phyloP scores from a whole-genome alignment of 1,284 basidiomycete genomes.

The Apiotrichum sp. region DNA sequence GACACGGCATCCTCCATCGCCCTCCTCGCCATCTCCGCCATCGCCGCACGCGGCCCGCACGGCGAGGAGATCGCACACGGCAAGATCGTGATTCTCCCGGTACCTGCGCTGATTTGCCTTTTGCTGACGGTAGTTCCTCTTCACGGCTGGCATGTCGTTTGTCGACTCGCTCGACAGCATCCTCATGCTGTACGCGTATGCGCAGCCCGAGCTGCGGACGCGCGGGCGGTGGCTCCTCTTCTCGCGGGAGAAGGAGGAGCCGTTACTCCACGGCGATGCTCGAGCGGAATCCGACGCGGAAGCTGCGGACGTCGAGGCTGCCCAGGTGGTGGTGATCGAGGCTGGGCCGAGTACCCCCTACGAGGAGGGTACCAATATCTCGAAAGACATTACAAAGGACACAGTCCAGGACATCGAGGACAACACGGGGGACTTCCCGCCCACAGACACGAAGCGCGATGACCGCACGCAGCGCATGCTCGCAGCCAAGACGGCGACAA shows the following conservation, averaged over 20 bases:
- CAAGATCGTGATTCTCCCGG: conserved; percentile 69
- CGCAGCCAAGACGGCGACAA: conserved; percentile 59
- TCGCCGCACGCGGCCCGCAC: conserved; percentile 57
- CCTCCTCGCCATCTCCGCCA: conserved; percentile 67
- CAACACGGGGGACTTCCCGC: no score
- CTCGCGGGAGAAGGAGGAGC: no score
- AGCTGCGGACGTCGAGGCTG: no score
- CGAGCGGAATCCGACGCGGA: no score
- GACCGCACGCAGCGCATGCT: conserved; percentile 31
- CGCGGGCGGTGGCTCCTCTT: conserved; percentile 19
- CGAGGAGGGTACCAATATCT: no score
- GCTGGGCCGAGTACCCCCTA: no score
- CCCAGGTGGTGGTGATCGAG: no score
- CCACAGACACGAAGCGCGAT: no score
- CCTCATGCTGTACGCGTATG: conserved; percentile 81
- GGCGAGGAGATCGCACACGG: conserved; percentile 56
- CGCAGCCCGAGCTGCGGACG: conserved; percentile 36
- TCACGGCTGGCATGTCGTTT: conserved; percentile 79
- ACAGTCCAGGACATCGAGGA: no score
- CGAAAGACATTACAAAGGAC: no score
- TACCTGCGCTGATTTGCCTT: conserved; percentile 30
- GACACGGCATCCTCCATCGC: conserved; percentile 85
- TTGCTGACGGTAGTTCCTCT: conserved; percentile 47
- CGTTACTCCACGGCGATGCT: no score
- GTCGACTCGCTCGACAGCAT: conserved; percentile 76